phyloP scores from a whole-genome alignment of 2,329 filamentous ascomycete species.

The Albifimbria verrucaria region DNA sequence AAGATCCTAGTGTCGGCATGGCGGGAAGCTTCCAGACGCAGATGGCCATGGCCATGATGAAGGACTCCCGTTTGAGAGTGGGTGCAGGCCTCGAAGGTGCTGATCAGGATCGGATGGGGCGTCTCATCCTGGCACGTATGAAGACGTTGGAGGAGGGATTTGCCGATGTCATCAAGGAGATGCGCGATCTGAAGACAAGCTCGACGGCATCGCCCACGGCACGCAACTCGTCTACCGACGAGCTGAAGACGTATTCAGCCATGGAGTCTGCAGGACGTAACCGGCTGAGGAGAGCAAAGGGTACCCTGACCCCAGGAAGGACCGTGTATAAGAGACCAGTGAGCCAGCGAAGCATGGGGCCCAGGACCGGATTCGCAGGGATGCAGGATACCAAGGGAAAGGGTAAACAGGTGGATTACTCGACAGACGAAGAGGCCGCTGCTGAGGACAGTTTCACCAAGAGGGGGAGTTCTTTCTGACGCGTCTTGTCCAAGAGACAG shows the following conservation, averaged over 20 bases:
- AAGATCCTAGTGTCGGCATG: constrained; percentile 60
- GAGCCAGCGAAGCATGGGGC: constrained; percentile 39
- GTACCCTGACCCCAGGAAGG: constrained; percentile 18
- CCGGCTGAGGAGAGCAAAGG: constrained; percentile 11
- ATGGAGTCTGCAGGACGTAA: constrained; percentile 33
- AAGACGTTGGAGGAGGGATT: constrained; percentile 91
- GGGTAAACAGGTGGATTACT: constrained; percentile 41
- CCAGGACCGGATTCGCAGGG: background rate
- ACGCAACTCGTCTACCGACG: constrained; percentile 49
- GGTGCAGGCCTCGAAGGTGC: constrained; percentile 32
- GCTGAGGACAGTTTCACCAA: constrained; percentile 23
- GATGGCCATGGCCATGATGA: constrained; percentile 69
- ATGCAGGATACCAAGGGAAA: constrained; percentile 37
- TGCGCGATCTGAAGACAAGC: constrained; percentile 59
- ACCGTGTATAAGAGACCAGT: constrained; percentile 28
- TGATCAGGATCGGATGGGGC: constrained; percentile 67
- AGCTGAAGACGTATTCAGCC: constrained; percentile 21
- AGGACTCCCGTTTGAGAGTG: constrained; percentile 49
- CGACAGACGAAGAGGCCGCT: constrained; percentile 32
- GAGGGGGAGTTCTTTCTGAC: constrained; percentile 41
- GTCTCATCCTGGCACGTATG: constrained; percentile 84
- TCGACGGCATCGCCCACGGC: constrained; percentile 45
- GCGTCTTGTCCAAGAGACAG: constrained; percentile 12
- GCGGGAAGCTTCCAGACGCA: constrained; percentile 79
- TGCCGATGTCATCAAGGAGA: constrained; percentile 77